Percentiles rank a stretch among this genome's conserved stretches.
phyloP scores from a whole-genome alignment of 2,329 filamentous ascomycete species.

The Tolypocladium tundrense region DNA sequence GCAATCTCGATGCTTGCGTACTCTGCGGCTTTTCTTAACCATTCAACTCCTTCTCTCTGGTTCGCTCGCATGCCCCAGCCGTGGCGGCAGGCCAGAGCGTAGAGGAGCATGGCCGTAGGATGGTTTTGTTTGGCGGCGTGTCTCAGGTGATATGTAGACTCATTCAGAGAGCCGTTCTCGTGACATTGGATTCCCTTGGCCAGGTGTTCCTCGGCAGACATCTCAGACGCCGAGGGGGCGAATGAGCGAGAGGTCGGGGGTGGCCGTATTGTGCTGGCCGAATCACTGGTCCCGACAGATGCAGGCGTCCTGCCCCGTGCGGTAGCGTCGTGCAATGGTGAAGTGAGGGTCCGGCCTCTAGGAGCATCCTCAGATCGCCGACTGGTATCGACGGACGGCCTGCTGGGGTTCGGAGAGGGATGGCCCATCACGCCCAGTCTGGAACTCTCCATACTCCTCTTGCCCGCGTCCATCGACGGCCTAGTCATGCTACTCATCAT shows the following conservation, averaged over 20 bases:
- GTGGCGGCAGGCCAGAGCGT: constrained; percentile 87
- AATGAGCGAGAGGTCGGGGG: constrained; percentile 30
- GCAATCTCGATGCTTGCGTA: constrained; percentile 72
- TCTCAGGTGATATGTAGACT: constrained; percentile 92
- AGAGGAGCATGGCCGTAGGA: constrained; percentile 90
- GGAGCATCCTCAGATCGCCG: constrained; percentile 38
- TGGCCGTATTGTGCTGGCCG: constrained; percentile 39
- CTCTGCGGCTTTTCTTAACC: constrained; percentile 86
- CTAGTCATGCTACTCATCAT: constrained; percentile 24
- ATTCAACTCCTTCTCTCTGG: constrained; percentile 78
- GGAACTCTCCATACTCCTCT: constrained; percentile 36
- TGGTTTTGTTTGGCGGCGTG: constrained; percentile 78
- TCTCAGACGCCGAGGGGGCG: constrained; percentile 52
- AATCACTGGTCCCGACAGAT: constrained; percentile 41
- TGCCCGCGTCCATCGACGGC: constrained; percentile 39
- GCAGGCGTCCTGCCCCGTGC: constrained; percentile 32
- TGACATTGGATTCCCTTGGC: constrained; percentile 84
- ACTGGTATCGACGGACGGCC: constrained; percentile 32
- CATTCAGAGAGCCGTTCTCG: constrained; percentile 75
- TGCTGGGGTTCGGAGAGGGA: constrained; percentile 32
- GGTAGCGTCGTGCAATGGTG: constrained; percentile 25
- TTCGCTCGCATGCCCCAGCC: constrained; percentile 97
- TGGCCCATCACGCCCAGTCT: constrained; percentile 25
- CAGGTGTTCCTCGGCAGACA: constrained; percentile 80
- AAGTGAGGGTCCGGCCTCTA: constrained; percentile 33